Conservation (phyloP, 495 filamentous ascomycete species). For the Penicillium longicatenatum region DNA sequence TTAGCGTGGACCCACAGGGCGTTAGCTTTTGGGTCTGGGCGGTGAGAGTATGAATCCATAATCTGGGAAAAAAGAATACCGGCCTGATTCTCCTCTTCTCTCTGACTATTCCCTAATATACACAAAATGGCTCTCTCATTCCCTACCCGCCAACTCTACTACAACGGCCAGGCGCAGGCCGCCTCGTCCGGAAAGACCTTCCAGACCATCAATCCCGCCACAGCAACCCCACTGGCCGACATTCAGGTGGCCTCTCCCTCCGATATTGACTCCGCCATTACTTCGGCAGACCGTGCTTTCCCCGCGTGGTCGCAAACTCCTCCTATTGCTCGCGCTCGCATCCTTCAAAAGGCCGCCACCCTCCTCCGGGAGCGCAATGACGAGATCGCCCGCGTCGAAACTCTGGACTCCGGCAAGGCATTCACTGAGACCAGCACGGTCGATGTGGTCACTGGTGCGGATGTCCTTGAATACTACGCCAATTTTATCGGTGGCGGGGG, state of each 20-base stretch:
- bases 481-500: constrained; percentile 69
- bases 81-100: background rate
- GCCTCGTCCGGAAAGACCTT: constrained; percentile 64
- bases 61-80: background rate
- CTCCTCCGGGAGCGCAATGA: constrained; percentile 69
- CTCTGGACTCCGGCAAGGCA: constrained; percentile 73
- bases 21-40: background rate
- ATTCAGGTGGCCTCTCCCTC: constrained; percentile 62
- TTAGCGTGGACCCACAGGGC: background rate
- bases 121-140: constrained; percentile 40
- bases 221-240: constrained; percentile 60
- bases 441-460: constrained; percentile 72
- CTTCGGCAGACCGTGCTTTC: constrained; percentile 63
- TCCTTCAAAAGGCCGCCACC: constrained; percentile 67
- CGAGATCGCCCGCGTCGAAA: constrained; percentile 68
- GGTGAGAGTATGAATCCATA: background rate
- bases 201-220: constrained; percentile 68
- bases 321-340: constrained; percentile 64
- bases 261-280: constrained; percentile 67
- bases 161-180: constrained; percentile 61
- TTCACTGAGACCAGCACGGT: constrained; percentile 75
- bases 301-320: constrained; percentile 66
- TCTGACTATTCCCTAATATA: background rate
- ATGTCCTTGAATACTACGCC: constrained; percentile 77
- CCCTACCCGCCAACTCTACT: constrained; percentile 64